Percentiles rank a stretch among this genome's conserved stretches.
Evolutionary conservation across 2,329 filamentous ascomycete species (phyloP).

Genomic region (Trichoderma citrinoviride): DNA sequence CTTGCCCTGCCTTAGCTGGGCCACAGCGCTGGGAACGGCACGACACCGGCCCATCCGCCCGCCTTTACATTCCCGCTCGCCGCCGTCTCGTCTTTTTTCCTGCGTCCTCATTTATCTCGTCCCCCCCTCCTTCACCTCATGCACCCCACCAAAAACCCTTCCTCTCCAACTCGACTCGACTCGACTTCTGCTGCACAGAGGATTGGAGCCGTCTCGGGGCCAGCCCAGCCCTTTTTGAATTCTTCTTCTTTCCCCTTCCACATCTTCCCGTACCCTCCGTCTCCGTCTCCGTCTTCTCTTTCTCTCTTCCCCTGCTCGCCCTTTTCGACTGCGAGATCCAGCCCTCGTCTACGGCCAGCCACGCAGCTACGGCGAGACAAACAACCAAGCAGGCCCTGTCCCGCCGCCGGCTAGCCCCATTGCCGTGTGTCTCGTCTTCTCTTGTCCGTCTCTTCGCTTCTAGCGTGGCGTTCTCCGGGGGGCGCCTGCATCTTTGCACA

Average conservation of each 20-base stretch:
- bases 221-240: background rate
- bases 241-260: background rate
- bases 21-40: constrained; percentile 39
- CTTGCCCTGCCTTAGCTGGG: constrained; percentile 27
- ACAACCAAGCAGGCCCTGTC: constrained; percentile 10
- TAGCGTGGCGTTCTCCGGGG: constrained; percentile 15
- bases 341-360: background rate
- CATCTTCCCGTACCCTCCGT: background rate
- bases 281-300: background rate
- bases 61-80: constrained; percentile 37
- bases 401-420: constrained; percentile 7
- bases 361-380: constrained; percentile 10
- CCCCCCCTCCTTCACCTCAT: constrained; percentile 20
- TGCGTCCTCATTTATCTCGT: constrained; percentile 20
- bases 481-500: constrained; percentile 13
- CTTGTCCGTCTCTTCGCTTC: constrained; percentile 16
- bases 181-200: background rate
- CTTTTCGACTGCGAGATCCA: background rate
- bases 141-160: constrained; percentile 24
- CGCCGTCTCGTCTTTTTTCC: constrained; percentile 21
- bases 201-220: constrained; percentile 10
- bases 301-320: background rate
- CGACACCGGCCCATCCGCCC: constrained; percentile 40
- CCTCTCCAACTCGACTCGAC: constrained; percentile 3
- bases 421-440: constrained; percentile 9